Evolutionary conservation across 352 stramenopile species (phyloP), one percentile per base, ranked within the genome.

Genomic region (Halophytophthora polymorphica): DNA sequence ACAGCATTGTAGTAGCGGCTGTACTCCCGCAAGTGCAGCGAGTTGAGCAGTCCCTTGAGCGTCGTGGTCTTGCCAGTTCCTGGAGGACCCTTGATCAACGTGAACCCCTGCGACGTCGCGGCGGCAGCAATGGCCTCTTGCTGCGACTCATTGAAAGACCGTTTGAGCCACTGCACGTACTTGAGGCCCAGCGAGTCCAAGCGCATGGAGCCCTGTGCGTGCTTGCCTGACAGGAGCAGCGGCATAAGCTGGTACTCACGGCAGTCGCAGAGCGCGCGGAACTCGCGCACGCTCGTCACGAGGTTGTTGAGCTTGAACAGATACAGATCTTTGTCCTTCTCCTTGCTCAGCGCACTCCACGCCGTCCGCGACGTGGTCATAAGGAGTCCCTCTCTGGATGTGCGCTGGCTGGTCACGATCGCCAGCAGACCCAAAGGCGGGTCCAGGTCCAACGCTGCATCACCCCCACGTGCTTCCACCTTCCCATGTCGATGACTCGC

Each of bases 31-130:
- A 97, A 62, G 73, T 97, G 90, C 17, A 97, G 59, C 34, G 88
- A 95, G 50, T 97, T 97, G 11, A 97, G 65, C 45, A 97, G 50
- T 0, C 87, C 90, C 56, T 95, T 95, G 4, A 97, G 67, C 5
- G 90, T 97, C 11, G 88, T 96, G 5, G 90, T 97, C 60, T 97
- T 97, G 44, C 90, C 90, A 25, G 90, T 97, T 0, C 88, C 86
- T 41, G 85, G 79, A 1, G 85, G 85, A 11, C 85, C 90, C 54
- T 97, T 97, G 64, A 97, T 96, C 28, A 97, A 47, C 29, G 87
- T 96, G 50, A 97, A 97, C 1, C 90, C 90, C 22, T 92, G 63
- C 10, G 80, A 96, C 2, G 83, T 96, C 22, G 88, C 86, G 0
- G 84, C 86, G 2, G 83, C 86, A 12, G 76, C 80, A 56, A 97